Base-by-base conservation (phyloP, 139 green algal species). In the Deuterostichococcus epilithicus region DNA sequence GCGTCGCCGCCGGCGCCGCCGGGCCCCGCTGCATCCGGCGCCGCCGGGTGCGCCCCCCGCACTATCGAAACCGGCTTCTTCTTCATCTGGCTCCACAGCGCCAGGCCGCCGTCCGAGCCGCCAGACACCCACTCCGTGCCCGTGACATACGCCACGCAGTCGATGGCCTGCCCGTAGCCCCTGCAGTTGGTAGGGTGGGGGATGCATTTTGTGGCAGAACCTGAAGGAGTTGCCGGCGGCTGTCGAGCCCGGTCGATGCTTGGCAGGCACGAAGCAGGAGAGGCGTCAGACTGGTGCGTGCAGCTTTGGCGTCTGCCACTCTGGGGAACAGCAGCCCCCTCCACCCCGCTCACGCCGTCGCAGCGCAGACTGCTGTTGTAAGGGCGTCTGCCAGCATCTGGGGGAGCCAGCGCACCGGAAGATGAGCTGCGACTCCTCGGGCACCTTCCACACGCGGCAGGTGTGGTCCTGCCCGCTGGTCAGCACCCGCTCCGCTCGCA, bases 391-490 rank as follows among this genome's bases (percentile, higher is more conserved):
- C 42, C 8, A 52, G 10, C 42, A 52, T 52, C 10, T 23, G 74
- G 34, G 30, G 58, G 30, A 33, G 30, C 67, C 32, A 32, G 42
- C 52, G 3, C 68, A 80, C 44, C 92, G 84, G 85, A 97, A 98
- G 2, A 99, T 85, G n/a, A 99, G 89, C 86, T 99, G 95, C 44
- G 83, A 92, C 84, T 98, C 95, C 67, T 99, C 95, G 0, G 92
- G 85, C n/a, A 99, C 87, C 85, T 99, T 99, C 94, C 94, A 99
- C 38, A 98, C 75, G 23, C 95, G 83, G 68, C 88, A 96, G 0
- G 93, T 97, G 78, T 90, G 88, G 84, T 99, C 95, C 28, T 87
- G 79, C 1, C 89, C 91, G 13, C 72, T 81, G 23, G 80, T 94
- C 4, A 98, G 80, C 23, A 83, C 85, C 22, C 94, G 85, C 86